Evolutionary conservation across 1,139 yeast genomes (phyloP).

Genomic region (Suhomyces yuchorum): DNA sequence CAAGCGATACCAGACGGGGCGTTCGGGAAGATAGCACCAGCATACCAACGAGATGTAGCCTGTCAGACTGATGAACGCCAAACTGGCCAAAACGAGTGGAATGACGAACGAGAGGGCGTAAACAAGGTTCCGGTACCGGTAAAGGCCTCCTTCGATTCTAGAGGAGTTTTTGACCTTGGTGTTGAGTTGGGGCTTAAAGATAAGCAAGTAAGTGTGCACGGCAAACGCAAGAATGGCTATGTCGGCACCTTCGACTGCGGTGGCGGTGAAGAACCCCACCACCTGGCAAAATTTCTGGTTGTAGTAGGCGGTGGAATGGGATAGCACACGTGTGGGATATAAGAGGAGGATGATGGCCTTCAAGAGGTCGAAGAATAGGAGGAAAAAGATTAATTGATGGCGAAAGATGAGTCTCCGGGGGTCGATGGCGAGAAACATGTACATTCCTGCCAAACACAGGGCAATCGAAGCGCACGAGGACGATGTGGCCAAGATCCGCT

Average conservation of each 20-base stretch:
- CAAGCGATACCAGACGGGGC: slow-evolving; percentile 74
- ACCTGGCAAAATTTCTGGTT: slow-evolving; percentile 64
- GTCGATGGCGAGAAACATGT: slow-evolving; percentile 60
- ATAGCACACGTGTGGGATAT: slow-evolving; percentile 66
- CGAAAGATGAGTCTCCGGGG: slow-evolving; percentile 64
- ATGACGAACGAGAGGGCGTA: slow-evolving; percentile 60
- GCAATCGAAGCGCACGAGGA: slow-evolving; percentile 61
- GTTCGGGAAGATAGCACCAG: slow-evolving; percentile 80
- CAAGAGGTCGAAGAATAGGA: slow-evolving; percentile 69
- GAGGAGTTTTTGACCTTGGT: slow-evolving; percentile 47
- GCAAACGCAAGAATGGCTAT: slow-evolving; percentile 83
- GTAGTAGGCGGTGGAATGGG: slow-evolving; percentile 51
- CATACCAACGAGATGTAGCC: slow-evolving; percentile 69
- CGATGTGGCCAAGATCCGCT: slow-evolving; percentile 56
- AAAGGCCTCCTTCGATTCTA: slow-evolving; percentile 74
- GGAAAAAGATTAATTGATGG: slow-evolving; percentile 68
- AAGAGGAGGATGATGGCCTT: slow-evolving; percentile 72
- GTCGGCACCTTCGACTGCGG: slow-evolving; percentile 86
- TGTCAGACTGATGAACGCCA: slow-evolving; percentile 60
- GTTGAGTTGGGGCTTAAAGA: slow-evolving; percentile 59
- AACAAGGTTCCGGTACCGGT: slow-evolving; percentile 57
- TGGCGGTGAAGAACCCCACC: slow-evolving; percentile 83
- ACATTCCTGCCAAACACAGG: slow-evolving; percentile 56
- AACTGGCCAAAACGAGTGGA: slow-evolving; percentile 70
- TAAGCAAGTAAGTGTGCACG: slow-evolving; percentile 73